These are phyloP conservation scores for Neurospora tetrasperma DNA, from an alignment of 495 filamentous ascomycete species.

Conservation along the genomic window DNA sequence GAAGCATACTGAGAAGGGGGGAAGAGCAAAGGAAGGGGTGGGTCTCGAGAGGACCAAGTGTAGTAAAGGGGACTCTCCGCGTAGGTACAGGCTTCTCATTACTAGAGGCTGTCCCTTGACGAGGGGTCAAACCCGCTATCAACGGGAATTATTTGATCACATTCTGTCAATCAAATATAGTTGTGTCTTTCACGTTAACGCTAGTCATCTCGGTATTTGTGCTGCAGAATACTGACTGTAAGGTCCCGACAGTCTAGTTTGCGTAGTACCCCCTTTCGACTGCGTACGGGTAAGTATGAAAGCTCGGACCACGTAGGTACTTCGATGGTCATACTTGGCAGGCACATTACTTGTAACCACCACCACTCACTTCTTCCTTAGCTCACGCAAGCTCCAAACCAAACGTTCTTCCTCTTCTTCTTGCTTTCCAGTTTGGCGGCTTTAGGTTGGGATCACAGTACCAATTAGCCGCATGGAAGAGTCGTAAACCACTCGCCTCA, in stretches of 20 bases:
- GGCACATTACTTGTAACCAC: not conserved
- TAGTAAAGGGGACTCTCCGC: not conserved
- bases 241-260: not conserved
- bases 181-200: not conserved
- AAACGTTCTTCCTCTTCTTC: not conserved
- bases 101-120: not conserved
- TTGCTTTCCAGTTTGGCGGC: not conserved
- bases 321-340: not conserved
- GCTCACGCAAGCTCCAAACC: not conserved
- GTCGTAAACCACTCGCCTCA: not conserved
- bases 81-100: not conserved
- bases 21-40: not conserved
- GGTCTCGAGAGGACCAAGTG: not conserved
- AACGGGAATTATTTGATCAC: not conserved
- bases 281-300: not conserved
- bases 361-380: not conserved
- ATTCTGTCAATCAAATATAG: not conserved
- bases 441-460: not conserved
- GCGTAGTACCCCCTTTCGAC: not conserved
- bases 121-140: not conserved
- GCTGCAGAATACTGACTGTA: not conserved
- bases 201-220: not conserved
- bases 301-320: not conserved
- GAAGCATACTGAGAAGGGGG: not conserved
- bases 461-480: not conserved